Evolutionary conservation across 257 asterid species (phyloP).

Genomic region (Jaltomata sinuosa): DNA sequence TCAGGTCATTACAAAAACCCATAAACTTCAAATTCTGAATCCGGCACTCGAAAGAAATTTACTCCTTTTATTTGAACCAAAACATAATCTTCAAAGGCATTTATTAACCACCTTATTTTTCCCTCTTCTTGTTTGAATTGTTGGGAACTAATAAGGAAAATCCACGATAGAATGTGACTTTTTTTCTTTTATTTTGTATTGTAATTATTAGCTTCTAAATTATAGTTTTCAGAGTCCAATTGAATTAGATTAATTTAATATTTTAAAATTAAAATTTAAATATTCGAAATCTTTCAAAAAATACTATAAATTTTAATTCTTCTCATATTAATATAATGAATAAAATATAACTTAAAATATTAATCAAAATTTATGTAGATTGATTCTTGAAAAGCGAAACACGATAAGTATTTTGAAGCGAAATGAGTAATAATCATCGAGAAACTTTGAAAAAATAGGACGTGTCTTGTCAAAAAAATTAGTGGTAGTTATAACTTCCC

Average conservation of each 20-base stretch:
- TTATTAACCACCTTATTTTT: not conserved
- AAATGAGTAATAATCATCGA: not conserved
- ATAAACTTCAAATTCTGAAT: not conserved
- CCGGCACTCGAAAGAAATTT: not conserved
- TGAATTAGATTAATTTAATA: too few species aligned
- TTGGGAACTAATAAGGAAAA: not conserved
- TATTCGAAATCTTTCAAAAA: too few species aligned
- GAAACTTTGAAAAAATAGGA: not conserved
- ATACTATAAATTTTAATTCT: too few species aligned
- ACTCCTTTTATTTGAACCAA: not conserved
- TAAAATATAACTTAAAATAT: too few species aligned
- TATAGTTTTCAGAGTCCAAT: too few species aligned
- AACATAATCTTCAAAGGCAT: not conserved
- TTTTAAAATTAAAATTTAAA: too few species aligned
- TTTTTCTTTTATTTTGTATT: not conserved
- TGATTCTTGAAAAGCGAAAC: too few species aligned
- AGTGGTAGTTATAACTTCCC: not conserved
- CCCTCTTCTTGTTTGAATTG: not conserved
- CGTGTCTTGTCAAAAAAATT: not conserved
- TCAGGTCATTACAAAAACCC: not conserved
- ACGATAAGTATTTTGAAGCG: too few species aligned
- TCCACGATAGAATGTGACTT: not conserved
- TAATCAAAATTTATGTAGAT: too few species aligned
- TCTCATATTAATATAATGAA: too few species aligned
- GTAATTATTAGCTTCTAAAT: not conserved